Evolutionary conservation across 1,284 basidiomycete genomes (phyloP).

Genomic region (Coniophora puteana): DNA sequence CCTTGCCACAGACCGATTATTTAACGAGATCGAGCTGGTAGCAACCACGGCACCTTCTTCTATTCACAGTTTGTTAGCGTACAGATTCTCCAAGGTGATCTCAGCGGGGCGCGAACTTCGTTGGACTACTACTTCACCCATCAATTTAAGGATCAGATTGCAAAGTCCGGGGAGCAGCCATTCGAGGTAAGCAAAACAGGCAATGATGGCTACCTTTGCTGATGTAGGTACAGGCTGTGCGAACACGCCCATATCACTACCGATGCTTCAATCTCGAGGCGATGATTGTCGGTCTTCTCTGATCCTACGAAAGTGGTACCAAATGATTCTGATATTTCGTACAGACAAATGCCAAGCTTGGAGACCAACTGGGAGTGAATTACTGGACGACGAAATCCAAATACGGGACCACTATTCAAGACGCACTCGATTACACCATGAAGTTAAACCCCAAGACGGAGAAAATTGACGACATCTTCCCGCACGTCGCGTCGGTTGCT

Average conservation of each 20-base stretch:
- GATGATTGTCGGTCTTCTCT: slow-evolving; percentile 50
- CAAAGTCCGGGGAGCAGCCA: slow-evolving; percentile 46
- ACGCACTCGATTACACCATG: slow-evolving; percentile 56
- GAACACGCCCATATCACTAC: slow-evolving; percentile 65
- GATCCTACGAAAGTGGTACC: slow-evolving; percentile 11
- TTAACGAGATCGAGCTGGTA: no score
- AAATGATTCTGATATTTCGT: slow-evolving; percentile 9
- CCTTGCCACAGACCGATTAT: slow-evolving; percentile 53
- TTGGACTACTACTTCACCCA: slow-evolving; percentile 41
- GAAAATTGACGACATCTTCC: slow-evolving; percentile 39
- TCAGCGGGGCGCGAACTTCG: slow-evolving; percentile 35
- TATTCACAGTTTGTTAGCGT: slow-evolving; percentile 47
- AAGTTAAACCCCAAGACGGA: slow-evolving; percentile 31
- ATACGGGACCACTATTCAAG: slow-evolving; percentile 49
- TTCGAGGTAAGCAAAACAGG: not conserved
- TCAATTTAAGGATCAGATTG: slow-evolving; percentile 44
- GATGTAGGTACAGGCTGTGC: slow-evolving; percentile 46
- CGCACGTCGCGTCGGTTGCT: slow-evolving; percentile 48
- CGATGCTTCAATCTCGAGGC: slow-evolving; percentile 63
- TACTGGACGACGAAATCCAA: slow-evolving; percentile 47
- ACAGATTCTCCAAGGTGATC: slow-evolving; percentile 45
- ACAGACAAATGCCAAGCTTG: slow-evolving; percentile 53
- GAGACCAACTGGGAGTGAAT: slow-evolving; percentile 35
- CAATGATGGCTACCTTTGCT: slow-evolving; percentile 1
- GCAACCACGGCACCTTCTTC: slow-evolving; percentile 61